Evolutionary conservation across 225 moss, liverwort and hornwort species (phyloP).

Genomic region (Polytrichum formosum): DNA sequence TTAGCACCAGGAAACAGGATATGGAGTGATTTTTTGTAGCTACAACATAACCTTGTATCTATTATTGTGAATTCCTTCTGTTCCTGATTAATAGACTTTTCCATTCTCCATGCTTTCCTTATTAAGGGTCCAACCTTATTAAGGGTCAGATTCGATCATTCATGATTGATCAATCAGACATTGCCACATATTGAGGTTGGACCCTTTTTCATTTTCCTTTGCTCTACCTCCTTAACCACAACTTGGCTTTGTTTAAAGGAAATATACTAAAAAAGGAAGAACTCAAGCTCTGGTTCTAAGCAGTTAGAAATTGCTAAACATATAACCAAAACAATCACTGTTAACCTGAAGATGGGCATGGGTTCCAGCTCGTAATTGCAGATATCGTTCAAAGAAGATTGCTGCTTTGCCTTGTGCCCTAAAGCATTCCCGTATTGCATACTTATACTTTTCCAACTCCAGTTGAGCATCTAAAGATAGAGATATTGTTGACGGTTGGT

Average conservation of each 20-base stretch:
- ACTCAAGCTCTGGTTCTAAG: neutral
- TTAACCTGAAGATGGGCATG: conserved; percentile 97
- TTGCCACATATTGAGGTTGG: too few species aligned
- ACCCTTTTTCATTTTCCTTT: too few species aligned
- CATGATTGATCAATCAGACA: too few species aligned
- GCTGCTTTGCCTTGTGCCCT: conserved; percentile 59
- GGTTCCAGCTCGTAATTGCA: conserved; percentile 88
- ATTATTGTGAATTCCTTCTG: neutral
- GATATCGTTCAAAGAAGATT: conserved; percentile 65
- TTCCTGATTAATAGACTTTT: too few species aligned
- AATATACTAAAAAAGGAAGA: too few species aligned
- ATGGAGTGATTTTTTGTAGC: neutral
- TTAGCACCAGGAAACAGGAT: too few species aligned
- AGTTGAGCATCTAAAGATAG: conserved; percentile 46
- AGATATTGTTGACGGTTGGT: conserved; percentile 82
- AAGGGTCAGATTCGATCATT: too few species aligned
- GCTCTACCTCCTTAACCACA: too few species aligned
- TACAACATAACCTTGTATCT: neutral
- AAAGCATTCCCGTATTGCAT: conserved; percentile 67
- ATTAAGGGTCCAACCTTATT: too few species aligned
- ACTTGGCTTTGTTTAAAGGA: too few species aligned
- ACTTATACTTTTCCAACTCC: conserved; percentile 78
- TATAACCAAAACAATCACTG: neutral
- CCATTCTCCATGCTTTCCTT: too few species aligned
- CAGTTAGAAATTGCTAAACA: neutral